These are phyloP conservation scores for Hevea brasiliensis DNA, from an alignment of 345 rosid species.

Conservation along the genomic window DNA sequence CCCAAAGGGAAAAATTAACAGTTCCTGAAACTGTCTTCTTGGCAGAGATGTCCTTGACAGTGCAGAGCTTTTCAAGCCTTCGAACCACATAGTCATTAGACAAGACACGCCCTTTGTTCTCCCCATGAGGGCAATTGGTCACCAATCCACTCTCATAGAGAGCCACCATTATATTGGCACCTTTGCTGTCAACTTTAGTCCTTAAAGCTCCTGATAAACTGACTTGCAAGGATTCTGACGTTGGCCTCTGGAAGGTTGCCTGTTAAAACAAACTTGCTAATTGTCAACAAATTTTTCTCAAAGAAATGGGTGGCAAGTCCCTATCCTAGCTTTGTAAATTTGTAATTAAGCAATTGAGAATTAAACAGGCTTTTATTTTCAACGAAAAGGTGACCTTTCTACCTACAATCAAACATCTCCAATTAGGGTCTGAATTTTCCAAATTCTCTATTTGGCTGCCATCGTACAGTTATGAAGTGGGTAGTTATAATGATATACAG, in stretches of 20 bases:
- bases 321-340: no score
- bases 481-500: no score
- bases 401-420: no score
- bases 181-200: slow-evolving; percentile 52
- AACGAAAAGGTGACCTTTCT: no score
- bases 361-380: no score
- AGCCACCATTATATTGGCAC: slow-evolving; percentile 71
- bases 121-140: slow-evolving; percentile 63
- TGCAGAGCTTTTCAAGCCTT: slow-evolving; percentile 71
- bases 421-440: no score
- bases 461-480: no score
- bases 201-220: slow-evolving; percentile 56
- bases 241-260: slow-evolving; percentile 67
- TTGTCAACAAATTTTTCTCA: no score
- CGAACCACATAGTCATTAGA: slow-evolving; percentile 75
- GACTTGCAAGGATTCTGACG: slow-evolving; percentile 60
- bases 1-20: slow-evolving; percentile 70
- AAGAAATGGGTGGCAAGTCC: no score
- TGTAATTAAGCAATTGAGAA: no score
- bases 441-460: no score
- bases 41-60: slow-evolving; percentile 54
- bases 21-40: slow-evolving; percentile 67
- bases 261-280: slow-evolving; percentile 15
- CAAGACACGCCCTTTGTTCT: slow-evolving; percentile 73
- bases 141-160: slow-evolving; percentile 72